Evolutionary conservation across 768 basidiomycete genomes (phyloP).

Genomic region (Termitomyces sp.): DNA sequence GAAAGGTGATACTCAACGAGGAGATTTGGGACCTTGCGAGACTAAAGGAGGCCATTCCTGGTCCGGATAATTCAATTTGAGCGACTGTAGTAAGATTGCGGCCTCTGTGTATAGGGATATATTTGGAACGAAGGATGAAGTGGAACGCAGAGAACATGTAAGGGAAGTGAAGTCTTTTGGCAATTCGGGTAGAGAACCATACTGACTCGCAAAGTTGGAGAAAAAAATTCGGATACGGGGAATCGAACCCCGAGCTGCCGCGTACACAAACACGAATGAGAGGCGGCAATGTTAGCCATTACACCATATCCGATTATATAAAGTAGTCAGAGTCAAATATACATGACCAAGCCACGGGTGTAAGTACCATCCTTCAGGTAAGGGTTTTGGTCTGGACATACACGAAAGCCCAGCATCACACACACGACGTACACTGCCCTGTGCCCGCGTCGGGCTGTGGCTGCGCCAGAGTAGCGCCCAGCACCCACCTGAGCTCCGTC

Average conservation of each 20-base stretch:
- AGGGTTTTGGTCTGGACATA: too few species aligned
- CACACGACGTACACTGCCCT: neutral
- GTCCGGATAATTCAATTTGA: neutral
- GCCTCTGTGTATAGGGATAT: neutral
- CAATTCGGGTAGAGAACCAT: too few species aligned
- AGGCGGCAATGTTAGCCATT: conserved; percentile 65
- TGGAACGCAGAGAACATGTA: neutral
- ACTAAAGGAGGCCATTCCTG: neutral
- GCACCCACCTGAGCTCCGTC: conserved; percentile 91
- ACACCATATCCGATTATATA: conserved; percentile 55
- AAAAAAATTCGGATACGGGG: conserved; percentile 43
- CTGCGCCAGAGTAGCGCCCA: conserved; percentile 74
- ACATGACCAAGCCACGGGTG: too few species aligned
- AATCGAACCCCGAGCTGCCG: conserved; percentile 56
- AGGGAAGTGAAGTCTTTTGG: too few species aligned
- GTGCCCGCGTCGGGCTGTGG: conserved; percentile 54
- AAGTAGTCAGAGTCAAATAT: too few species aligned
- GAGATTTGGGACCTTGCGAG: conserved; percentile 10
- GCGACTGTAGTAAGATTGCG: neutral
- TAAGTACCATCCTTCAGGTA: too few species aligned
- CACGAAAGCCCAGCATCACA: too few species aligned
- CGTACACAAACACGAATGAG: conserved; percentile 33
- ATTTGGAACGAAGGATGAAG: neutral
- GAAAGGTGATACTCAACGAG: conserved; percentile 59
- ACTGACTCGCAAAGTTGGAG: too few species aligned